These are phyloP conservation scores for Penicillium sclerotigenum DNA, from an alignment of 2,329 filamentous ascomycete genomes.

Conservation along the genomic window DNA sequence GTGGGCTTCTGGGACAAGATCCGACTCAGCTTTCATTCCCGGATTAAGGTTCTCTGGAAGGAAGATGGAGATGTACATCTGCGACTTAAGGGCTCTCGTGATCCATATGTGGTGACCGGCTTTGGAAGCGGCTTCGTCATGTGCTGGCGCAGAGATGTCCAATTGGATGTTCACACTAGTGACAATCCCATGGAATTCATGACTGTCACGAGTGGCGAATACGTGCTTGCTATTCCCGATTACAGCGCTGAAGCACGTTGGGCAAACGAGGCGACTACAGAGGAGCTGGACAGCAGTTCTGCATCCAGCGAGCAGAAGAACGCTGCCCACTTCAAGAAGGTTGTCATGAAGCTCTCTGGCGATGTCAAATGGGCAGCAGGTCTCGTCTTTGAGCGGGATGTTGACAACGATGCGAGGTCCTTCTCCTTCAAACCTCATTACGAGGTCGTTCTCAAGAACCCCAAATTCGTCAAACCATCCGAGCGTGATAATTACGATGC, in stretches of 20 bases:
- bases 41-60: slow-evolving; percentile 85
- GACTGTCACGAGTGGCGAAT: slow-evolving; percentile 92
- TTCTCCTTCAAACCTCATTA: slow-evolving; percentile 94
- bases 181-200: slow-evolving; percentile 91
- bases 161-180: slow-evolving; percentile 77
- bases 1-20: slow-evolving; percentile 99
- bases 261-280: slow-evolving; percentile 44
- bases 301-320: slow-evolving; percentile 64
- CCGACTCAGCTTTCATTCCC: slow-evolving; percentile 86
- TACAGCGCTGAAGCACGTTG: slow-evolving; percentile 83
- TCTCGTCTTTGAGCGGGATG: slow-evolving; percentile 84
- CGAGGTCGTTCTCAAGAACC: slow-evolving; percentile 79
- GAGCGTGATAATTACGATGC: slow-evolving; percentile 72
- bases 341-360: slow-evolving; percentile 96
- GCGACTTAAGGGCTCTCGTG: slow-evolving; percentile 80
- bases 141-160: slow-evolving; percentile 96
- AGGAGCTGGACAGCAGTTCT: slow-evolving; percentile 58
- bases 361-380: slow-evolving; percentile 92
- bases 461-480: slow-evolving; percentile 63
- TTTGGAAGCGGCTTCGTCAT: slow-evolving; percentile 93
- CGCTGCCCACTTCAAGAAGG: slow-evolving; percentile 91
- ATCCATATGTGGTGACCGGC: slow-evolving; percentile 90
- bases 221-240: slow-evolving; percentile 89
- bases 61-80: slow-evolving; percentile 94
- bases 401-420: slow-evolving; percentile 67